A percentile compares a stretch with the other conserved stretches of the same genome.
phyloP scores from a whole-genome alignment of 2,329 filamentous ascomycete genomes.

The Aspergillus pseudonomiae region DNA sequence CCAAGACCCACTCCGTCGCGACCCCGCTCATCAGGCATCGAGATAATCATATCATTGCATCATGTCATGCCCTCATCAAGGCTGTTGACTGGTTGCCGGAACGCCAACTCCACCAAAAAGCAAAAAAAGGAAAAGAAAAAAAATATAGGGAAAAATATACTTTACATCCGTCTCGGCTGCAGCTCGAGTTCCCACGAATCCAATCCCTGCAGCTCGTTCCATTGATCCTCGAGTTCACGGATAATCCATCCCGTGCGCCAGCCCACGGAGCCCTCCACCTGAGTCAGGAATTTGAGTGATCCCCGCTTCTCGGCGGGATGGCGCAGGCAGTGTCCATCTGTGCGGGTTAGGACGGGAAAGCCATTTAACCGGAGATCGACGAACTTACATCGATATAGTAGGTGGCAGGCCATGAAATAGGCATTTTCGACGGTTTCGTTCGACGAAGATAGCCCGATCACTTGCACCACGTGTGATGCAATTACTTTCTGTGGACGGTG shows the following conservation, averaged over 20 bases:
- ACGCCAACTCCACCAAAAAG: neutral
- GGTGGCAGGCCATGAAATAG: slow-evolving; percentile 38
- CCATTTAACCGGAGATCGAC: too few species aligned
- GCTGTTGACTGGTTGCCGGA: neutral
- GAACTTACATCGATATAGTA: slow-evolving; percentile 36
- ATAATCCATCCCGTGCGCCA: slow-evolving; percentile 39
- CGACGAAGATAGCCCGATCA: slow-evolving; percentile 36
- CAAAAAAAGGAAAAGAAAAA: neutral
- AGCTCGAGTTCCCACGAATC: slow-evolving; percentile 14
- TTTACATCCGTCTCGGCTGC: neutral
- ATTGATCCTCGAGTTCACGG: slow-evolving; percentile 31
- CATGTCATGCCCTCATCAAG: neutral
- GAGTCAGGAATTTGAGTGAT: slow-evolving; percentile 30
- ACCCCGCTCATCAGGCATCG: slow-evolving; percentile 5
- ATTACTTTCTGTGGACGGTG: slow-evolving; percentile 28
- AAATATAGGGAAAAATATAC: neutral
- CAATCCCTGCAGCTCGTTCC: slow-evolving; percentile 30
- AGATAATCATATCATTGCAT: neutral
- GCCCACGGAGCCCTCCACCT: slow-evolving; percentile 32
- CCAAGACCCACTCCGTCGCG: neutral
- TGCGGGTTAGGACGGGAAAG: slow-evolving; percentile 3
- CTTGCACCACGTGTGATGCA: slow-evolving; percentile 31
- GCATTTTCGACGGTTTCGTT: slow-evolving; percentile 40
- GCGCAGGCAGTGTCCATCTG: slow-evolving; percentile 38
- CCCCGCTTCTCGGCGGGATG: slow-evolving; percentile 31